Percentiles rank a stretch among this genome's conserved stretches.
These are phyloP conservation scores for Beauveria bassiana DNA, from an alignment of 2,329 filamentous ascomycete genomes.

Conservation along the genomic window DNA sequence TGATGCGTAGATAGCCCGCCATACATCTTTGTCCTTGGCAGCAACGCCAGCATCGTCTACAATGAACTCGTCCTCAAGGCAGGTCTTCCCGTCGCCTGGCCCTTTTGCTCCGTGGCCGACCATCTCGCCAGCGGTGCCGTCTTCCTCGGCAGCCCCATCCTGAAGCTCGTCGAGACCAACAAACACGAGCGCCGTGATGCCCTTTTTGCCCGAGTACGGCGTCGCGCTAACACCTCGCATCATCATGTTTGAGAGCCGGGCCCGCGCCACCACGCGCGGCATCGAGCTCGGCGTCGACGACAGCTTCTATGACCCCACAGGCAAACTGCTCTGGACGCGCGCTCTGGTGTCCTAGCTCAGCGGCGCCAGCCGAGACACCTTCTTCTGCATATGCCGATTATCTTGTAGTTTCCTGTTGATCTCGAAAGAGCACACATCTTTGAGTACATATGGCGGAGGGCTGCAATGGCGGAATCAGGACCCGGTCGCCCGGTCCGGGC, in stretches of 20 bases:
- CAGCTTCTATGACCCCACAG: not conserved
- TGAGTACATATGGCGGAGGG: no score
- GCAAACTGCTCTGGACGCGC: not conserved
- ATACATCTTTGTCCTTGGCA: not conserved
- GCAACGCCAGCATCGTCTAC: not conserved
- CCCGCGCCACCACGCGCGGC: not conserved
- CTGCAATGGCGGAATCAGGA: no score
- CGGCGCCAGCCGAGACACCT: not conserved
- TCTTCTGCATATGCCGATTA: not conserved
- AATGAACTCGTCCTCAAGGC: constrained; percentile 1
- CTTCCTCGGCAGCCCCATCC: constrained; percentile 1
- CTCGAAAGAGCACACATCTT: no score
- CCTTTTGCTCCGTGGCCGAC: not conserved
- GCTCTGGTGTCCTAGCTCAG: not conserved
- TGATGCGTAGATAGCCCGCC: not conserved
- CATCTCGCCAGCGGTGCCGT: constrained; percentile 1
- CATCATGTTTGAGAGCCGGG: constrained; percentile 1
- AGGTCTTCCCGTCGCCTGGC: not conserved
- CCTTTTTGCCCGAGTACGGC: not conserved
- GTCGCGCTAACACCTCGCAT: not conserved
- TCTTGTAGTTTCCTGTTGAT: no score
- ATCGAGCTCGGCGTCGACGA: constrained; percentile 6
- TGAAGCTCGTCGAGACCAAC: constrained; percentile 4
- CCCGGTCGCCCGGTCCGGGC: no score
- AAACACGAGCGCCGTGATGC: not conserved